Evolutionary conservation across 441 rosid species (phyloP), one percentile per base, ranked within the genome.

Genomic region (Erodium texanum): DNA sequence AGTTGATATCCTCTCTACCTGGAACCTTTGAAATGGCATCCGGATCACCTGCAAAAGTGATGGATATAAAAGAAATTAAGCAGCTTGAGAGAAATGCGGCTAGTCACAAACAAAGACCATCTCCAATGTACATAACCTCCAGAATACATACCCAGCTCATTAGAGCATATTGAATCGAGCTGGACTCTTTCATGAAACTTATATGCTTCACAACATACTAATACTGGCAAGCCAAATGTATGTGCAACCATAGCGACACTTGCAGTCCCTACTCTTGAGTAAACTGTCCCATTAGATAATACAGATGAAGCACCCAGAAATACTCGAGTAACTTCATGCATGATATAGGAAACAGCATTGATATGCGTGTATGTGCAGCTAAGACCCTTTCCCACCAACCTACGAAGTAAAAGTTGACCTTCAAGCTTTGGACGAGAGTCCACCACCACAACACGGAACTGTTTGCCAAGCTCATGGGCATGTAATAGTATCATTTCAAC

Each of bases 341-440:
- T 27, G 29, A 27, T 27, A 27, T 27, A 27, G 4, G 29, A 27
- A 1, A 27, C 29, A 27, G 29, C 29, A 27, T 27, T 27, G 29
- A 27, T 27, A 27, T 27, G 29, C 4, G 29, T 27, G 29, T 27
- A 27, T 27, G 29, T 27, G 29, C 29, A 27, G 29, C 29, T 27
- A 27, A 27, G 29, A 27, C 29, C 29, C 29, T 27, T 27, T 4
- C 29, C 29, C 29, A 27, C 29, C 29, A 27, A 27, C 29, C 29
- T 27, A 27, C 4, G 2, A 27, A 27, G 29, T 27, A 27, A 27
- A 27, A 78, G 78, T 77, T 89, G 90, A 65, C 98, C 98, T 76
- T 89, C 96, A 66, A 89, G 90, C 81, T 86, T 93, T 1, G 98
- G 98, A 19, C 86, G n/a, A n/a, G n/a, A n/a, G n/a, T n/a, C 29